Base-by-base conservation (phyloP, 148 eudicot species). In the Talinum fruticosum region DNA sequence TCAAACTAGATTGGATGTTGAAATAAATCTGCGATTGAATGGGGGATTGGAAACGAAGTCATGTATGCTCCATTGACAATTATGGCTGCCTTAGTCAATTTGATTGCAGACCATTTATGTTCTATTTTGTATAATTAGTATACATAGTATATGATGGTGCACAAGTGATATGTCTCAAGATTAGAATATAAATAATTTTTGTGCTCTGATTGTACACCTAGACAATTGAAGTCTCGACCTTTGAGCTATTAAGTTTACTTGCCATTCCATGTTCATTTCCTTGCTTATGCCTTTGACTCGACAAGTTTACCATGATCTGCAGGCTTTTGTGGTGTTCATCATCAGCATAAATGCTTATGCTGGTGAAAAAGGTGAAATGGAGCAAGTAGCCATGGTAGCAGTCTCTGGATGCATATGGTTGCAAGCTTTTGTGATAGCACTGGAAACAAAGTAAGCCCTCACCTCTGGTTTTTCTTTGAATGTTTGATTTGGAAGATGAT, bases 331-430 rank as follows among this genome's bases (percentile, higher is more conserved):
- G 64, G 93, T 96, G 33, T 93, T 96, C 65, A 79, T 88, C 74
- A 89, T 96, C 73, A 91, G 92, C 41, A 79, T 93, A 78, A 90
- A 93, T 83, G 82, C 97, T 37, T 93, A 84, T 85, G 91, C 92
- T 35, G 83, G 78, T 82, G 99, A 96, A 85, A 91, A 87, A 86
- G 89, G 92, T 83, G 99, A 93, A 84, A 93, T 89, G 88, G 99
- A 96, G 86, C 94, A 93, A 82, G 87, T 96, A 65, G 87, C 92
- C 33, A 89, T 93, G 99, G 97, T 93, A 54, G 97, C 99, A 29
- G 90, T 96, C 69, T 96, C 99, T 72, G 99, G 99, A 83, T 96
- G 99, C 84, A 89, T 96, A 82, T 96, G 99, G 99, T 79, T 93
- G 90, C 99, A 96, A 87, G 97, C 97, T 79, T 93, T 91, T 85